Conservation (phyloP, 305 asterid species). For the Solanum aculeatissimum region DNA sequence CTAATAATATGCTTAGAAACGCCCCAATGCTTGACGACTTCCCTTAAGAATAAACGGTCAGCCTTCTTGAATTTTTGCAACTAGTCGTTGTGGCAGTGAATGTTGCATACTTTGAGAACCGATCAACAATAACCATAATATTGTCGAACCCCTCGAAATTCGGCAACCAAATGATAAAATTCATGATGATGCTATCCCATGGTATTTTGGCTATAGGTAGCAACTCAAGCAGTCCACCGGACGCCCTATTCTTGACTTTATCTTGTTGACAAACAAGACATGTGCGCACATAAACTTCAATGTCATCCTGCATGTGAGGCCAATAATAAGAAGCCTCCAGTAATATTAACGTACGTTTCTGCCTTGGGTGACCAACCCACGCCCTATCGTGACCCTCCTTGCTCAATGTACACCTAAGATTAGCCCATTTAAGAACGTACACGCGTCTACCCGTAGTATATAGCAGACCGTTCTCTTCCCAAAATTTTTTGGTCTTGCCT, state of each 20-base stretch:
- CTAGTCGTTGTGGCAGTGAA: neutral
- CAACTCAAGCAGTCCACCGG: neutral
- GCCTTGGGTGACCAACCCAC: neutral
- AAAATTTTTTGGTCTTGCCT: neutral
- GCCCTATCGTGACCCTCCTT: neutral
- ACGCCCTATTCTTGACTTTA: neutral
- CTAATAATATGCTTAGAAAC: no score
- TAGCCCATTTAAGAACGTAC: neutral
- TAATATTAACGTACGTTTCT: fast-evolving
- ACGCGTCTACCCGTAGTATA: neutral
- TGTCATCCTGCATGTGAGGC: neutral
- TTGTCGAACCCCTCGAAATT: neutral
- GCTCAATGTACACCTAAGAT: neutral
- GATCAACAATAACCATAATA: neutral
- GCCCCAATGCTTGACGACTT: no score
- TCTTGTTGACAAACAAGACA: neutral
- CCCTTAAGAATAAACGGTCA: no score
- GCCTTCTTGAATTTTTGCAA: neutral
- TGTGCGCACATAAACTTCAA: neutral
- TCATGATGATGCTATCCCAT: neutral
- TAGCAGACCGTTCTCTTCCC: neutral
- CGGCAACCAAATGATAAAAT: neutral
- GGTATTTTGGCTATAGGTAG: neutral
- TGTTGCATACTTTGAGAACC: neutral
- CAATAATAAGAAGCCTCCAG: neutral